Base-by-base conservation (phyloP, 73 alveolate species). In the Tetrahymena malaccensis region DNA sequence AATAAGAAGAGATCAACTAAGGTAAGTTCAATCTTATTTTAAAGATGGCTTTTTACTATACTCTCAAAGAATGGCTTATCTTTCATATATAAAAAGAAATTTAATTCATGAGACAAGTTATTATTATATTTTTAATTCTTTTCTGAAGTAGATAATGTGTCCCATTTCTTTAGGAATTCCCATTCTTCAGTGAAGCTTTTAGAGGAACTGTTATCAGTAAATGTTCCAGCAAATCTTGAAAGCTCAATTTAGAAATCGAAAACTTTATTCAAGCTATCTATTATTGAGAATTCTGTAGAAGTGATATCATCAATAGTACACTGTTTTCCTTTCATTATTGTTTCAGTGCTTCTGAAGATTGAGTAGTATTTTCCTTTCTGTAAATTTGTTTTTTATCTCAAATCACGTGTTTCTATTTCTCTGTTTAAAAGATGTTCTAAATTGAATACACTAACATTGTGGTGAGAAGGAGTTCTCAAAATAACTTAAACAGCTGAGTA, bases 21-120 rank as follows among this genome's bases (percentile, higher is more conserved):
- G 21, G 96, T 94, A 85, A 96, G 97, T 58, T 98, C 99, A 97
- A 98, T 97, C 94, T 98, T 98, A 83, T 93, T 93, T n/a, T 34
- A 43, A 17, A 98, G 84, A 93, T 95, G 97, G 21, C 98, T 97
- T 83, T 96, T 96, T 10, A 96, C 98, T 22, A 97, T 97, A 15
- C 93, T 43, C 15, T 95, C 97, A 93, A 98, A 98, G 96, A 85
- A 98, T 83, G 94, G 96, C 15, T 84, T 56, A 94, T 98, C 99
- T 94, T 94, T 97, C 85, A 94, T 43, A 96, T 84, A 97, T 44
- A 98, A 70, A 94, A 98, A 98, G 70, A 98, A 21, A 94, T 98
- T 97, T 34, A 98, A 95, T 84, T 98, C 99, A 55, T 97, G 98
- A 57, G 97, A 96, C 85, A 93, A 21, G 89, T 94, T 56, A 84